These are phyloP conservation scores for Teunomyces tritomae DNA, from an alignment of 805 yeast genomes.

Conservation along the genomic window DNA sequence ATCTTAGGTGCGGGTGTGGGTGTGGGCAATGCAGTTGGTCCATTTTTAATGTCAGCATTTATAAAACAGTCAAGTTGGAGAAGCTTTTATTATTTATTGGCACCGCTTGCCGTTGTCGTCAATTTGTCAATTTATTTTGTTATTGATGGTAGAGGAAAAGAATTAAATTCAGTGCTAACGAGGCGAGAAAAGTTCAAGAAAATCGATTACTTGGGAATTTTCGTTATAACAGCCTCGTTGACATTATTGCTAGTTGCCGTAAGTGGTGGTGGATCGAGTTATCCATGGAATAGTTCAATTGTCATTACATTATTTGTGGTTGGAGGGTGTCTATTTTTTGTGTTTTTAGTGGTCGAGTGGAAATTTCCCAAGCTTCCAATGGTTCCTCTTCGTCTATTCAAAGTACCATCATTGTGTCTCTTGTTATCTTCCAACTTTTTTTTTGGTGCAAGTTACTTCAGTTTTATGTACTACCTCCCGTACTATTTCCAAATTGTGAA, in stretches of 20 bases:
- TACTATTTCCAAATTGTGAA: slow-evolving; percentile 47
- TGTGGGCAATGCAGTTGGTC: slow-evolving; percentile 53
- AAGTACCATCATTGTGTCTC: slow-evolving; percentile 29
- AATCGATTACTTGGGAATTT: slow-evolving; percentile 54
- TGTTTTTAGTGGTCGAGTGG: slow-evolving; percentile 51
- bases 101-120: slow-evolving; percentile 40
- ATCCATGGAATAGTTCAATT: slow-evolving; percentile 49
- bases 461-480: slow-evolving; percentile 49
- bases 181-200: slow-evolving; percentile 37
- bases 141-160: slow-evolving; percentile 35
- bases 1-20: slow-evolving; percentile 52
- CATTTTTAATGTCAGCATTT: slow-evolving; percentile 53
- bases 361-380: slow-evolving; percentile 49
- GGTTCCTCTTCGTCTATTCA: slow-evolving; percentile 50
- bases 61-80: slow-evolving; percentile 49
- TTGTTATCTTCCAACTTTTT: slow-evolving; percentile 36
- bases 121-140: slow-evolving; percentile 28
- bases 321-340: slow-evolving; percentile 36
- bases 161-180: slow-evolving; percentile 25
- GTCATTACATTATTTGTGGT: slow-evolving; percentile 34
- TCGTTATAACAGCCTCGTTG: slow-evolving; percentile 46
- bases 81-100: slow-evolving; percentile 48
- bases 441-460: slow-evolving; percentile 49
- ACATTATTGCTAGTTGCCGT: slow-evolving; percentile 54
- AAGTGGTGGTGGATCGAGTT: slow-evolving; percentile 60